Base-by-base conservation (phyloP, 306 rosid genomes). In the Oemleria cerasiformis region DNA sequence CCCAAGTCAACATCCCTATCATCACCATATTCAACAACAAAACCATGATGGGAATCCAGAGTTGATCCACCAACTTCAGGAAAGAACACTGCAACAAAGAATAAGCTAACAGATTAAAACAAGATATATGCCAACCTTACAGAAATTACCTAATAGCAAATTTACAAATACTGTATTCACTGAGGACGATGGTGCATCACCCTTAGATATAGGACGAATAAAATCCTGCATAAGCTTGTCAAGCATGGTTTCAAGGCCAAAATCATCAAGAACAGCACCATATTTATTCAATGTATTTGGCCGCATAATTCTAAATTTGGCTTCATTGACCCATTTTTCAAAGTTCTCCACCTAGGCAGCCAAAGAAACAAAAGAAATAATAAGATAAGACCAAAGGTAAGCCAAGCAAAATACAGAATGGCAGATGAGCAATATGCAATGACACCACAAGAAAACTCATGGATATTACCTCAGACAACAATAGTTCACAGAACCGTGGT, bases 231-330 rank as follows among this genome's bases (percentile, higher is more conserved):
- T 81, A 69, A 92, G 78, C 71, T 81, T 90, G 73, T 79, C 84
- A 70, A 90, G 95, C 98, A 92, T 92, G 73, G 78, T 49, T 77
- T 90, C 95, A 72, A 92, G 63, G 72, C 98, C 96, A 81, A 92
- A 85, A 75, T 92, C 98, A 82, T 92, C 96, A 57, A 92, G 98
- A 81, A 92, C 98, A 7, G 85, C 98, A 62, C 98, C 98, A 78
- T 83, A 90, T 68, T 77, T 75, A 70, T 92, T 92, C 96, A 92
- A 85, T 74, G 92, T 92, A 72, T 86, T 92, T 21, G 98, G 98
- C 39, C 96, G 84, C 96, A 92, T 90, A 75, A 90, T 90, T 79
- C 86, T 85, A 82, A 79, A 80, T 72, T 90, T 88, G 78, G 87
- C 75, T 73, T 85, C 91, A 48, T 78, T 85, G 42, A 88, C 91